Evolutionary conservation across 139 green algal genomes (phyloP), one percentile per base, ranked within the genome.

Genomic region (Auxenochlorella pyrenoidosa): DNA sequence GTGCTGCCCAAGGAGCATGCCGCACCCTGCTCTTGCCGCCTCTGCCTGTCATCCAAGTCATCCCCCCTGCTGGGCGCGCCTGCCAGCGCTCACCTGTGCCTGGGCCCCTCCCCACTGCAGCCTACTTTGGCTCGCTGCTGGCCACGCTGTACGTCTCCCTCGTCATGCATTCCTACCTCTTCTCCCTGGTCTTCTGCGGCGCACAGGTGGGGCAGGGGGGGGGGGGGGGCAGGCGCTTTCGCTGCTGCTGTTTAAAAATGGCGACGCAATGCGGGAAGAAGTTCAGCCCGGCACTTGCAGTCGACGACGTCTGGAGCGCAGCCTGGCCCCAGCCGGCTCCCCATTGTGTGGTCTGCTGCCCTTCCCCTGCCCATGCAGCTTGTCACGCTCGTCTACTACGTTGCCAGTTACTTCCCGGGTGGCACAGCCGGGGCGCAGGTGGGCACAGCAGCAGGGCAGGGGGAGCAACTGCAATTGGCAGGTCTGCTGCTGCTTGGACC

Each of bases 361-460:
- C 51, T 6, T 71, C 8, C 24, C 24, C 40, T 75, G n/a, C 47
- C 24, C 22, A 22, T 89, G 81, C 94, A 96, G 92, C 65, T 98
- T 1, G 84, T 97, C 6, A 94, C 97, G 41, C 89, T 99, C 87
- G 58, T 98, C 47, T 99, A 99, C 83, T 99, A 99, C 86, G 82
- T 96, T 10, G 88, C 96, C 28, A 96, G 91, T 22, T 99, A 98
- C 87, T 99, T 98, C 87, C 97, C 97, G 32, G 96, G 96, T 18
- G 97, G 97, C 13, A 88, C 93, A 0, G 66, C 91, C 16, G 95
- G 97, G 19, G 94, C 84, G 5, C 75, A 89, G 83, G 80, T 85
- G 78, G 21, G 80, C 3, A 34, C 6, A 12, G 0, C 3, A 24
- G 51, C 51, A 51, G 77, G 26, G 2, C 28, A 10, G 59, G 5